Percentiles rank a stretch among this genome's conserved stretches.
Conservation (phyloP, 352 stramenopile genomes). For the Phytopythium litorale region DNA sequence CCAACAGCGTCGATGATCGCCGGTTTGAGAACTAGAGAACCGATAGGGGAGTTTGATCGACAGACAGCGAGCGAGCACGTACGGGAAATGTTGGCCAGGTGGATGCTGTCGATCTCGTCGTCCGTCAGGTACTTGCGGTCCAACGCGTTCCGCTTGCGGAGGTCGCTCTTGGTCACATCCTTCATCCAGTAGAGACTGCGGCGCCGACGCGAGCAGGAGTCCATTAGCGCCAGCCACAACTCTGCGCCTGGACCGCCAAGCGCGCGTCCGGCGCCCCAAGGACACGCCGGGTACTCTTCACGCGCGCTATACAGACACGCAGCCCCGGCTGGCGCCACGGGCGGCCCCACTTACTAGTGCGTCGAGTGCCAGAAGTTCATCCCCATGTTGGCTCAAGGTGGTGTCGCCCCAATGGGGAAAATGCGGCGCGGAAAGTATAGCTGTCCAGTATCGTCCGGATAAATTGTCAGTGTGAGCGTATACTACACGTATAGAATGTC, state of each 20-base stretch:
- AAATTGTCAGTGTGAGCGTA: background rate
- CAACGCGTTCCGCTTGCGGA: constrained; percentile 75
- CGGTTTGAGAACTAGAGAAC: background rate
- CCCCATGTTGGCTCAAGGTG: constrained; percentile 40
- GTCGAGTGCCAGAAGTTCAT: constrained; percentile 91
- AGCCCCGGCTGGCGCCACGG: too few relatives aligned
- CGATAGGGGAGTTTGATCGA: background rate
- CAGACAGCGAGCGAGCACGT: constrained; percentile 5
- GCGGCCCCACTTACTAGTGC: constrained; percentile 64
- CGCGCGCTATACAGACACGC: background rate
- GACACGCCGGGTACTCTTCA: background rate
- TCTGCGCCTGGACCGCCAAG: background rate
- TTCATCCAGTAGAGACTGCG: constrained; percentile 88
- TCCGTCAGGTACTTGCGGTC: constrained; percentile 73
- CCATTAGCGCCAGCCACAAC: background rate
- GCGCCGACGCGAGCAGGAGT: background rate
- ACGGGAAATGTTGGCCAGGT: constrained; percentile 86
- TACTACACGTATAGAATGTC: background rate
- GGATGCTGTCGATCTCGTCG: constrained; percentile 86
- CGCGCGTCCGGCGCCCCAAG: background rate
- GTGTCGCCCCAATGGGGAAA: background rate
- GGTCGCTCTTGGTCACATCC: constrained; percentile 66
- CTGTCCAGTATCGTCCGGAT: background rate
- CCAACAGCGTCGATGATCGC: background rate
- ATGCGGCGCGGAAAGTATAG: background rate